Evolutionary conservation across 192 early-diverging fungal species (phyloP), one percentile per base, ranked within the genome.

Genomic region (Coemansia sp.): DNA sequence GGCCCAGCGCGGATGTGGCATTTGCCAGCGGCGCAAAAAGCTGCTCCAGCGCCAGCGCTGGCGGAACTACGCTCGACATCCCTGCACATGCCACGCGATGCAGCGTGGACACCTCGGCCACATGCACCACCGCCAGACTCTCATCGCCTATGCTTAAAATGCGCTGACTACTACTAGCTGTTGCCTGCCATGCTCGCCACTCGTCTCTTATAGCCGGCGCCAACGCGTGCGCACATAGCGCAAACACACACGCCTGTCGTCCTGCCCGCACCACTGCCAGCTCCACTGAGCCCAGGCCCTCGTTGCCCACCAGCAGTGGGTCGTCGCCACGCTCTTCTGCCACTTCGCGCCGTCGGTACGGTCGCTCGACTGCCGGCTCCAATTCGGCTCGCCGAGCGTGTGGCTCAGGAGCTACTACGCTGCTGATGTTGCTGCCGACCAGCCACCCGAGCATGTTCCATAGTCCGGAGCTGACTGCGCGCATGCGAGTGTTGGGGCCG

Each of bases 381-480:
- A 36, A 20, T 39, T 9, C 50, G 2, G 15, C 51, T 27, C 38
- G 62, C 29, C 62, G 60, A 11, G 40, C 31, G 13, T 32, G 10
- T 19, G 66, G 9, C 8, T 41, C 15, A 32, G 51, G 20, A 32
- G 36, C 46, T 42, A 38, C 46, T 42, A 38, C 22, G 10, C 29
- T n/a, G n/a, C 22, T 13, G 59, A 45, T 39, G 55, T 45, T 51
- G 46, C 51, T 34, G 55, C 48, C 74, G 2, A 82, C 79, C 44
- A 82, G 71, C 79, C 79, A 82, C n/a, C 74, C 79, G 46, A 82
- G 74, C 79, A 82, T 72, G 61, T 59, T 64, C 79, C 79, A 82
- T 65, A 82, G 74, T 24, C 79, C 79, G 13, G 68, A 24, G 51
- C 73, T 64, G 15, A 66, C 55, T 29, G 67, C 45, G 51, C 72